Evolutionary conservation across 257 asterid genomes (phyloP), one percentile per base, ranked within the genome.

Genomic region (Solanum okadae): DNA sequence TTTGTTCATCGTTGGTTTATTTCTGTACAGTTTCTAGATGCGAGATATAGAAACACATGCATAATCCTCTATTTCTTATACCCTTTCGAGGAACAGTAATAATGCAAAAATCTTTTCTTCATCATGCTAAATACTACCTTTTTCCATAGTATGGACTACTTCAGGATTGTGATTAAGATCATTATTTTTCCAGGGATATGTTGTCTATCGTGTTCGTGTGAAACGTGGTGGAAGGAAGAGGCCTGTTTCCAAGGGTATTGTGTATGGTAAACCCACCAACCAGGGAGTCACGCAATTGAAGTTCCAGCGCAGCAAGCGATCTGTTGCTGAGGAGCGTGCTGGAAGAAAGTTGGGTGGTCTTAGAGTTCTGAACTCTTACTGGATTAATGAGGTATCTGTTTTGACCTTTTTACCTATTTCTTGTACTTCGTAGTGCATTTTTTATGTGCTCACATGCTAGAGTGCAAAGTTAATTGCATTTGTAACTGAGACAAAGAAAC

Each of bases 311-410:
- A 81, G 86, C 86, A 81, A 81, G 68, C 38, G 86, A 29, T 81
- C 86, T 81, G 86, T 81, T 49, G 86, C 86, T 5, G 86, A 81
- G 70, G 86, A 81, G 86, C 86, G 86, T 46, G 86, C 86, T 31
- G 86, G 86, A 9, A 81, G 86, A 31, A 81, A 81, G 3, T 81
- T 81, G 86, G 70, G 70, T 49, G 86, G 86, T 81, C 86, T 81
- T 49, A 81, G 67, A 29, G 86, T 81, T 1, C 70, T 81, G 4
- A 81, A 81, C 37, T 81, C 86, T 29, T 81, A 81, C 86, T 81
- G 86, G 86, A 81, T 81, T 81, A 81, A 81, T 10, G 86, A 81
- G 86, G 86, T 81, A 18, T 29, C 2, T 16, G 68, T 18, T 5
- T 10, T 5, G 1, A 81, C 37, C 0, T 27, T 81, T 29, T 8